Conservation (phyloP, 306 rosid genomes). For the Corylus avellana region DNA sequence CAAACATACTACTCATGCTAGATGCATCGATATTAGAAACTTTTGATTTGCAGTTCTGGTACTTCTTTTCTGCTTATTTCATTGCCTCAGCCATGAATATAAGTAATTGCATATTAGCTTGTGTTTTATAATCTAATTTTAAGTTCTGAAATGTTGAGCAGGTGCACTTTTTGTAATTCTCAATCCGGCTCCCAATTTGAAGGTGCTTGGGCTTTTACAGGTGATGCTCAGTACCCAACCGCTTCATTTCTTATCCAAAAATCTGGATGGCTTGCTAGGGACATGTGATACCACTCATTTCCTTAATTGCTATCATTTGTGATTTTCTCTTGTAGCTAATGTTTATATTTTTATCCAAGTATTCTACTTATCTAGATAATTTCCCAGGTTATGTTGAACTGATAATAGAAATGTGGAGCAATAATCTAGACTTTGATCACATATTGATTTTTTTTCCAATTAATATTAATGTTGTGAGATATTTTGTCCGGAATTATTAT, state of each 20-base stretch:
- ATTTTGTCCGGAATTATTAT: not conserved
- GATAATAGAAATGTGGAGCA: not conserved
- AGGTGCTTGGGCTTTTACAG: conserved; percentile 91
- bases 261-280: not conserved
- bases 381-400: not conserved
- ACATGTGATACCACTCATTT: not conserved
- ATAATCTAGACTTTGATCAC: not conserved
- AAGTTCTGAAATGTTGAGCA: conserved; percentile 41
- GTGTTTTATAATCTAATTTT: conserved; percentile 33
- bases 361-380: not conserved
- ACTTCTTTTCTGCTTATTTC: not conserved
- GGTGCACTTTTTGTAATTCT: conserved; percentile 86
- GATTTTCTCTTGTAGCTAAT: not conserved
- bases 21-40: not conserved
- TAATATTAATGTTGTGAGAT: not conserved
- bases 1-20: not conserved
- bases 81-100: not conserved
- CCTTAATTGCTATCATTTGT: not conserved
- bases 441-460: not conserved
- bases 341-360: not conserved
- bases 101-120: not conserved
- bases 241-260: not conserved
- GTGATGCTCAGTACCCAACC: conserved; percentile 29
- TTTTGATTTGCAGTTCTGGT: not conserved
- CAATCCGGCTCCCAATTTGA: conserved; percentile 79